These are phyloP conservation scores for Microsporum canis DNA, from an alignment of 2,329 filamentous ascomycete species.

Conservation along the genomic window DNA sequence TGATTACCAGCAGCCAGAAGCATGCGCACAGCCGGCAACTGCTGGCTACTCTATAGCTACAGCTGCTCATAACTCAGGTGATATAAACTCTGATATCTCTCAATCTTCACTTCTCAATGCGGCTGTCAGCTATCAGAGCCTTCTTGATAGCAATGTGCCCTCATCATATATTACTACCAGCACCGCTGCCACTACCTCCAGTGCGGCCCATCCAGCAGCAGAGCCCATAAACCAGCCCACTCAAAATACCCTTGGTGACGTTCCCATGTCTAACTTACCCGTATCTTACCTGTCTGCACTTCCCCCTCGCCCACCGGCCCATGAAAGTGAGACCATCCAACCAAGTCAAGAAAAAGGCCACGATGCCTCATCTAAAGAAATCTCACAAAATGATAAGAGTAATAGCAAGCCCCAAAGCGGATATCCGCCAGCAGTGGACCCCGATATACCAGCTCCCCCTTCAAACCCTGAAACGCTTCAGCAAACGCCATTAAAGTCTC, in stretches of 20 bases:
- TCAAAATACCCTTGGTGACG: constrained; percentile 19
- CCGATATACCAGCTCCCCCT: background rate
- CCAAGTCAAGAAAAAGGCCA: constrained; percentile 31
- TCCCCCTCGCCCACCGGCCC: constrained; percentile 36
- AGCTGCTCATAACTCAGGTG: constrained; percentile 15
- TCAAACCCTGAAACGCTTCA: background rate
- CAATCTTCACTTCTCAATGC: constrained; percentile 19
- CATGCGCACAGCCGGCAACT: background rate
- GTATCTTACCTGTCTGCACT: constrained; percentile 29
- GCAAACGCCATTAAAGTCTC: background rate
- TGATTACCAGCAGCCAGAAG: background rate
- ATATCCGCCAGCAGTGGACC: background rate
- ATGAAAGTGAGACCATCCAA: constrained; percentile 32
- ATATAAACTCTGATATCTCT: constrained; percentile 15
- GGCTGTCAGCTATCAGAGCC: constrained; percentile 38
- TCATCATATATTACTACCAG: constrained; percentile 18
- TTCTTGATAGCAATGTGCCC: constrained; percentile 39
- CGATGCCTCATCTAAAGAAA: constrained; percentile 8
- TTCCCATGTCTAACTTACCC: constrained; percentile 20
- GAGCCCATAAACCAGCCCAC: constrained; percentile 13
- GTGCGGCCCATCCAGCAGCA: constrained; percentile 18
- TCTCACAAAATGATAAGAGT: background rate
- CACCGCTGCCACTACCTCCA: constrained; percentile 15
- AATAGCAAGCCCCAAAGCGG: background rate
- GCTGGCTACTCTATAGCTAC: background rate